A percentile compares a stretch with the other conserved stretches of the same genome.
Evolutionary conservation across 306 rosid genomes (phyloP).

Genomic region (Senna siamea): DNA sequence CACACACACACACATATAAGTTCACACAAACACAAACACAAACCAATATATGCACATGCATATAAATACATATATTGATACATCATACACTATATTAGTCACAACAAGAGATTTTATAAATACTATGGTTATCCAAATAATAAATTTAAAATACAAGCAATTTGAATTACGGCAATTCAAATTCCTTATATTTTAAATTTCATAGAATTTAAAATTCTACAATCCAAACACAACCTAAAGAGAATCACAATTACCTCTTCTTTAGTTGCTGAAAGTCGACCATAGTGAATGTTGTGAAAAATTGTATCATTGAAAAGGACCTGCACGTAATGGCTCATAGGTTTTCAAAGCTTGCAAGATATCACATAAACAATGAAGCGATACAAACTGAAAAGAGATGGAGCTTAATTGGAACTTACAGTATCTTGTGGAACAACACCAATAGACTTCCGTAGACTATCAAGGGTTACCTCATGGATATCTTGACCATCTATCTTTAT

Average conservation of each 20-base stretch:
- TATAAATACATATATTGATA: too few relatives aligned
- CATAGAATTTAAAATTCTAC: too few relatives aligned
- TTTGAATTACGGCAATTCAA: too few relatives aligned
- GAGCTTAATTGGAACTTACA: constrained; percentile 49
- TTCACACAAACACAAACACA: too few relatives aligned
- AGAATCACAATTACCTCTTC: constrained; percentile 74
- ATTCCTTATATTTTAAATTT: too few relatives aligned
- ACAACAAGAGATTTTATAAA: too few relatives aligned
- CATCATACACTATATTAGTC: too few relatives aligned
- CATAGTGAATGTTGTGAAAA: constrained; percentile 91
- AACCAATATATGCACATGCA: too few relatives aligned
- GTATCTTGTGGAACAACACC: constrained; percentile 99
- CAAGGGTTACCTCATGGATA: constrained; percentile 75
- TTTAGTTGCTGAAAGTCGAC: constrained; percentile 79
- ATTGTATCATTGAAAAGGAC: constrained; percentile 95
- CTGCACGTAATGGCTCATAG: constrained; percentile 54
- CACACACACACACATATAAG: too few relatives aligned
- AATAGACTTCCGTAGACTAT: constrained; percentile 80
- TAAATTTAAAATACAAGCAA: too few relatives aligned
- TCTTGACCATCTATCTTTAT: constrained; percentile 86
- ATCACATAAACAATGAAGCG: constrained; percentile 18
- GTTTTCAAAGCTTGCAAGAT: constrained; percentile 39
- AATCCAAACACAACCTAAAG: not conserved
- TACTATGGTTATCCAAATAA: too few relatives aligned
- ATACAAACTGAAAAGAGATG: constrained; percentile 8